phyloP scores from a whole-genome alignment of 2,329 filamentous ascomycete genomes.

The Pseudocercospora crystallina region DNA sequence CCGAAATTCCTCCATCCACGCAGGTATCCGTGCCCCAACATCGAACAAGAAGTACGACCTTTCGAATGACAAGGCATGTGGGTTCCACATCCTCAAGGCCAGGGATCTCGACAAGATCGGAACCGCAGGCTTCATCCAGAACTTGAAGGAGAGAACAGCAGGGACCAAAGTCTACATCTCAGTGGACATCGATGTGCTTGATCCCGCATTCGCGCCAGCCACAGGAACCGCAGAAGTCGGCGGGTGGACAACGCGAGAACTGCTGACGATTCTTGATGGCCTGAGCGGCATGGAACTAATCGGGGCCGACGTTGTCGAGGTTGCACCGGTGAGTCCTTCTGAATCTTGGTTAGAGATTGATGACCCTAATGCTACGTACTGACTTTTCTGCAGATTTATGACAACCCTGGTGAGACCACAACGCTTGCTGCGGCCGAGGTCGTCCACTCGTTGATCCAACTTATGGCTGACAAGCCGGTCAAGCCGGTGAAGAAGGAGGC shows the following conservation, averaged over 20 bases:
- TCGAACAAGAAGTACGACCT: slow-evolving; percentile 52
- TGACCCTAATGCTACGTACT: not conserved
- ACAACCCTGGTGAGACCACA: slow-evolving; percentile 60
- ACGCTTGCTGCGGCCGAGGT: slow-evolving; percentile 57
- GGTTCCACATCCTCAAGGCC: slow-evolving; percentile 59
- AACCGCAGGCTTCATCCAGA: slow-evolving; percentile 48
- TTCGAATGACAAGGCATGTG: slow-evolving; percentile 58
- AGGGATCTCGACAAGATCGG: slow-evolving; percentile 55
- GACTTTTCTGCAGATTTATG: slow-evolving; percentile 46
- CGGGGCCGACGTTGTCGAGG: slow-evolving; percentile 62
- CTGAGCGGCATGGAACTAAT: slow-evolving; percentile 59
- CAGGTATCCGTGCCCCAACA: slow-evolving; percentile 60
- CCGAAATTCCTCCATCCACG: slow-evolving; percentile 59
- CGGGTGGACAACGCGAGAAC: slow-evolving; percentile 61
- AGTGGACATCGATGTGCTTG: slow-evolving; percentile 59
- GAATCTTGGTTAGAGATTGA: not conserved
- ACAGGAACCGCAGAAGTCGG: slow-evolving; percentile 63
- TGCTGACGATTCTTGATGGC: slow-evolving; percentile 59
- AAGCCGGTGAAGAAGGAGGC: slow-evolving; percentile 7
- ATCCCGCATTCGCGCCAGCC: slow-evolving; percentile 53
- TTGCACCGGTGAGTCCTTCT: slow-evolving; percentile 47
- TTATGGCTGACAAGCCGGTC: slow-evolving; percentile 49
- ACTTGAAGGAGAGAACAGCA: slow-evolving; percentile 51
- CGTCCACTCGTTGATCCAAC: slow-evolving; percentile 49
- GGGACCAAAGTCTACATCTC: slow-evolving; percentile 56